Evolutionary conservation across 1,139 yeast species (phyloP).

Genomic region (Kurtzmaniella quercitrusa): DNA sequence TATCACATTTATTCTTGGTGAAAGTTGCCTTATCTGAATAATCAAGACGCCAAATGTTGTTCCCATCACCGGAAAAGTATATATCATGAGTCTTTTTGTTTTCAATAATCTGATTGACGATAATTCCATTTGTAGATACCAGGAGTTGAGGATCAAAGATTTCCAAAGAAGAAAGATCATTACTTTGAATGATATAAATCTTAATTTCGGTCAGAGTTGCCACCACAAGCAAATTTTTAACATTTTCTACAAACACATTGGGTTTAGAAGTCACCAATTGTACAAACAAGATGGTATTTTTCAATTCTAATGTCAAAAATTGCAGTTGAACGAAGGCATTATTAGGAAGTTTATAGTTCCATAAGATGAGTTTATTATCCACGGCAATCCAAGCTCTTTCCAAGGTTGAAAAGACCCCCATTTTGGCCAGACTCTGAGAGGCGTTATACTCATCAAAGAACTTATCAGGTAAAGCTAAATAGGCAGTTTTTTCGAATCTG

Average conservation of each 20-base stretch:
- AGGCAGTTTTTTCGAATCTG: constrained; percentile 72
- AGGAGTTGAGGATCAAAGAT: constrained; percentile 80
- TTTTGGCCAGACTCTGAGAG: constrained; percentile 63
- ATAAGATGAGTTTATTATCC: constrained; percentile 76
- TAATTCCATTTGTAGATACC: constrained; percentile 75
- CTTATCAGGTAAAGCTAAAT: constrained; percentile 75
- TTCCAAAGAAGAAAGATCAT: constrained; percentile 53
- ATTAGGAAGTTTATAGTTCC: constrained; percentile 70
- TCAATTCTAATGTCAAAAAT: constrained; percentile 67
- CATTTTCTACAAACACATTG: constrained; percentile 74
- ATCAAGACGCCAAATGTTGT: constrained; percentile 81
- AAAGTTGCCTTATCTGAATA: constrained; percentile 87
- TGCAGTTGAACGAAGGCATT: constrained; percentile 51
- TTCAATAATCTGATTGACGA: constrained; percentile 58
- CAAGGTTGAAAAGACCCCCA: constrained; percentile 82
- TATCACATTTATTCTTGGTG: constrained; percentile 80
- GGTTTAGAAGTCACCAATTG: constrained; percentile 74
- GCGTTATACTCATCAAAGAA: constrained; percentile 73
- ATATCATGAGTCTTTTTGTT: constrained; percentile 71
- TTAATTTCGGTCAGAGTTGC: constrained; percentile 80
- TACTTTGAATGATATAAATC: constrained; percentile 63
- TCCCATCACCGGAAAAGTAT: constrained; percentile 80
- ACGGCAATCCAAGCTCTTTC: constrained; percentile 85
- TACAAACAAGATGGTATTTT: constrained; percentile 73
- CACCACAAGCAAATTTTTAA: constrained; percentile 67